These are phyloP conservation scores for Ustilago shanxiensis DNA, from an alignment of 1,284 basidiomycete species.

Conservation along the genomic window DNA sequence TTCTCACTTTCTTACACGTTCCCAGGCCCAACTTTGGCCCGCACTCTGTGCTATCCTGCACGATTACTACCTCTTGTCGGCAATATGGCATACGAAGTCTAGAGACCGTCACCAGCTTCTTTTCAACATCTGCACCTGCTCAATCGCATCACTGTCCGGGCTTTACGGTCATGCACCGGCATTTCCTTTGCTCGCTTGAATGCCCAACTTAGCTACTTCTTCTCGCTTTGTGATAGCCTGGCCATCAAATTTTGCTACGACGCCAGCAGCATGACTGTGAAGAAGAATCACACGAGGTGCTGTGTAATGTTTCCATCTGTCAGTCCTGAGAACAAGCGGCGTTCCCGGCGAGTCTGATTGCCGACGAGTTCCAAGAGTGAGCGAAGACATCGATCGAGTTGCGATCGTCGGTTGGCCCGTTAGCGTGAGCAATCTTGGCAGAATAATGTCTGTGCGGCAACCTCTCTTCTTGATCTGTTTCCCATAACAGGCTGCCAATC, in stretches of 20 bases:
- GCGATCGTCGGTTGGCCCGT: background rate
- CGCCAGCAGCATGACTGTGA: too few species aligned
- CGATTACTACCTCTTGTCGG: background rate
- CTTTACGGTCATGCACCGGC: background rate
- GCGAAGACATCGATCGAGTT: background rate
- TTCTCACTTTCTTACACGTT: too few species aligned
- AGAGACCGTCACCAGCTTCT: background rate
- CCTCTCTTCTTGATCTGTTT: background rate
- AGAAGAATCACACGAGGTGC: too few species aligned
- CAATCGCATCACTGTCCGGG: background rate
- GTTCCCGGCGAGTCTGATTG: too few species aligned
- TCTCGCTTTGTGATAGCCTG: background rate
- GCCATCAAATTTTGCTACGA: too few species aligned
- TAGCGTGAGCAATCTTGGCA: conserved; percentile 8
- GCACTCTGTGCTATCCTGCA: background rate
- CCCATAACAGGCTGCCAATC: background rate
- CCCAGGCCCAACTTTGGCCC: background rate
- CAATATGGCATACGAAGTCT: background rate
- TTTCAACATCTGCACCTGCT: background rate
- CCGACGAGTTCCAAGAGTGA: too few species aligned
- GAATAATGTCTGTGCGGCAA: background rate
- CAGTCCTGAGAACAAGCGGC: background rate
- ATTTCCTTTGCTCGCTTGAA: background rate
- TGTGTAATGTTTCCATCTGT: background rate
- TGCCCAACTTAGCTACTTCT: background rate